Conservation (phyloP, 192 early-diverging fungal genomes). For the Oehlia diaphana region DNA sequence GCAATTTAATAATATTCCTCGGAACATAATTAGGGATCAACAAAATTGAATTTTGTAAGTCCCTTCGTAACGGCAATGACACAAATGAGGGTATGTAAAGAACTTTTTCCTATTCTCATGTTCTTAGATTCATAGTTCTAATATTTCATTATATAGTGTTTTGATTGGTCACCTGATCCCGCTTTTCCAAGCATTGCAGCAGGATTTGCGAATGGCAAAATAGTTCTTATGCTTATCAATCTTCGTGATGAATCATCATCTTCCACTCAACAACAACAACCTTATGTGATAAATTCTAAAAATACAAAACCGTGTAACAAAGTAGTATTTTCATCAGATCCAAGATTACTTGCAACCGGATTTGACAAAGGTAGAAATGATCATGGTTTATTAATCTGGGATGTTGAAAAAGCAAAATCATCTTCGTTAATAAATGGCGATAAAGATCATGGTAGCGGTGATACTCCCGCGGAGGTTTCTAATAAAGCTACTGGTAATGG, state of each 20-base stretch:
- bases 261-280: constrained; percentile 28
- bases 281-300: constrained; percentile 47
- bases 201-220: constrained; percentile 58
- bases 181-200: constrained; percentile 59
- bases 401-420: constrained; percentile 52
- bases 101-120: neutral
- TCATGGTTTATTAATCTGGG: constrained; percentile 72
- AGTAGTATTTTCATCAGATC: constrained; percentile 69
- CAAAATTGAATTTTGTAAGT: constrained; percentile 47
- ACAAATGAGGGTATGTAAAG: constrained; percentile 46
- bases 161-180: constrained; percentile 66
- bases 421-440: neutral
- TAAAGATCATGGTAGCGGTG: neutral
- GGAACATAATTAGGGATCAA: neutral
- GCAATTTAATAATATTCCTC: constrained; percentile 8
- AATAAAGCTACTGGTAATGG: constrained; percentile 1
- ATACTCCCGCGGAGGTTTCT: neutral
- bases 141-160: constrained; percentile 46
- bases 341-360: constrained; percentile 63
- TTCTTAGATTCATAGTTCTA: neutral
- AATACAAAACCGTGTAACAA: constrained; percentile 69
- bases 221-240: constrained; percentile 36
- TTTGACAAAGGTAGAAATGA: constrained; percentile 78
- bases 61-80: constrained; percentile 46
- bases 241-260: neutral